Evolutionary conservation across 768 basidiomycete species (phyloP), one percentile per base, ranked within the genome.

Genomic region (Mrakia gelida): DNA sequence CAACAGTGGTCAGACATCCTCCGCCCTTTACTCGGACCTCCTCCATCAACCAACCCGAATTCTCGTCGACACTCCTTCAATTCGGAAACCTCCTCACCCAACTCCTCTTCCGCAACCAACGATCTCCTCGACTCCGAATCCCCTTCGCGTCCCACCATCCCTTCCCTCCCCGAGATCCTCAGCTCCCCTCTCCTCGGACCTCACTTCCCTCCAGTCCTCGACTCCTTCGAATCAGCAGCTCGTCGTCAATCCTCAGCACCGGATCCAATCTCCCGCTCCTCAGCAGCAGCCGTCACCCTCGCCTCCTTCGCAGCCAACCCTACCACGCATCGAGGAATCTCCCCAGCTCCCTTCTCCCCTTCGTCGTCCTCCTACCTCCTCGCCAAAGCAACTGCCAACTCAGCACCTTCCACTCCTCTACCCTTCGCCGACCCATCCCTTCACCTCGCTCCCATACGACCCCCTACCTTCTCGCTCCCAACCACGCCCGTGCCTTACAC

Each of bases 201-300:
- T n/a, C 34, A 70, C 38, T 41, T 41, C 41, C 67, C 38, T 43
- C 67, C 26, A 15, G 34, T 41, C 38, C 21, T 41, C 67, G 41
- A 45, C 45, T 45, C 45, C 45, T 45, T 41, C 67, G 41, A 41
- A 10, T 41, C 34, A 43, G 34, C 34, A 26, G 26, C 34, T 23
- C 67, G 67, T 70, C 67, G 34, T 45, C 67, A 9, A 34, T 45
- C 67, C 38, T 65, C 30, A 18, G 67, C 38, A 1, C 41, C 67
- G 38, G 67, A 70, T 26, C 34, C 67, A 0, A 18, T 70, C 41
- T 38, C 38, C 23, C 67, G 67, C 9, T 41, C 67, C 34, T 70
- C 67, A 41, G 67, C 67, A 70, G 67, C 67, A 70, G 49, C 49
- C 49, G 67, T 41, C 38, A 70, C 67, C 21, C 67, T 70, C 9